Evolutionary conservation across 2,329 filamentous ascomycete genomes (phyloP).

Genomic region (Teratosphaeriaceae sp.): DNA sequence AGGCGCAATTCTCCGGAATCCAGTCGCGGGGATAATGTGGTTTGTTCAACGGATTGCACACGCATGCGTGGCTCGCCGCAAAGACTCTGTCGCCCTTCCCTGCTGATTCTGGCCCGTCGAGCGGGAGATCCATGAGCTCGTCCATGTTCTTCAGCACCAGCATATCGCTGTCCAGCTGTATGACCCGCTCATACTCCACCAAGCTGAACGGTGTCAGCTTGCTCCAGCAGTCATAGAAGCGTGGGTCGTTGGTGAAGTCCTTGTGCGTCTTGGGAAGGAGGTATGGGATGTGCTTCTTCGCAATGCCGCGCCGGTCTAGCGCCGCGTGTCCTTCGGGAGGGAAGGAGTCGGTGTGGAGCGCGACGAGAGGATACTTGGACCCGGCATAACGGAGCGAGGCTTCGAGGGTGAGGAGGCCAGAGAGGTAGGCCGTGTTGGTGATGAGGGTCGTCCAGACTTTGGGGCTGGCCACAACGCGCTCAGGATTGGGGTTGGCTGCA

Average conservation of each 20-base stretch:
- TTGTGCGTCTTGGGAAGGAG: constrained; percentile 59
- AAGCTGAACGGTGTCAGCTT: constrained; percentile 77
- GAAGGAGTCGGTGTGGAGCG: constrained; percentile 74
- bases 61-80: constrained; percentile 76
- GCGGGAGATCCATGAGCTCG: constrained; percentile 75
- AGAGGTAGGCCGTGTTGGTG: constrained; percentile 75
- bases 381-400: constrained; percentile 61
- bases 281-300: constrained; percentile 63
- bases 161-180: constrained; percentile 88
- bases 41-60: constrained; percentile 76
- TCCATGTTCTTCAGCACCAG: constrained; percentile 79
- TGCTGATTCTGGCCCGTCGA: constrained; percentile 52
- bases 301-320: constrained; percentile 62
- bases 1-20: constrained; percentile 56
- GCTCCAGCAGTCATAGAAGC: constrained; percentile 87
- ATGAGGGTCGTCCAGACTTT: constrained; percentile 83
- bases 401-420: constrained; percentile 74
- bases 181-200: constrained; percentile 68
- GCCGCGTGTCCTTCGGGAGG: constrained; percentile 61
- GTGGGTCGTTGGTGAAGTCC: constrained; percentile 68
- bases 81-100: constrained; percentile 62
- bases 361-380: constrained; percentile 71
- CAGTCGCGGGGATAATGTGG: constrained; percentile 72
- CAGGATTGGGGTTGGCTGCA: constrained; percentile 16
- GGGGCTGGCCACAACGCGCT: constrained; percentile 26